Percentiles rank a stretch among this genome's conserved stretches.
Evolutionary conservation across 305 asterid genomes (phyloP).

Genomic region (Euphrasia arctica): DNA sequence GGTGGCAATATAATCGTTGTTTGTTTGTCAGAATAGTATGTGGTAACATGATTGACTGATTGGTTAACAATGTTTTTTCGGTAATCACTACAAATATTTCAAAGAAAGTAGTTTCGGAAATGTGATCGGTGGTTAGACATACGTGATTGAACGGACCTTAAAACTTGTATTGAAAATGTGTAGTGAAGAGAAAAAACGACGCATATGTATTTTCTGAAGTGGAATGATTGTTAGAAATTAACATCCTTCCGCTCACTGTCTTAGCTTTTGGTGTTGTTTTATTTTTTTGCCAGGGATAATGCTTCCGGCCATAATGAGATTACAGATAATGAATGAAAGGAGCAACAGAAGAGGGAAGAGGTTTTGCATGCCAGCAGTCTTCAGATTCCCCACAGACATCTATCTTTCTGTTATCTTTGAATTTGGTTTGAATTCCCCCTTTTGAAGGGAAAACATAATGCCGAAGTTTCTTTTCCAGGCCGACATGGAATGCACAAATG

Average conservation of each 20-base stretch:
- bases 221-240: no score
- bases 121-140: no score
- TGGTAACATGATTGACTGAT: not conserved
- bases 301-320: conserved; percentile 52
- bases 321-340: conserved; percentile 57
- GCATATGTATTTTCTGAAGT: no score
- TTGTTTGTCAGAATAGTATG: not conserved
- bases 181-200: no score
- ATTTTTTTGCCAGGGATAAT: conserved; percentile 50
- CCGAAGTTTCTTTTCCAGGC: conserved; percentile 46
- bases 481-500: conserved; percentile 88
- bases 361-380: conserved; percentile 90
- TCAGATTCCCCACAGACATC: conserved; percentile 86
- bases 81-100: no score
- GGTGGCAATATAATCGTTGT: not conserved
- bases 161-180: no score
- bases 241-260: not conserved
- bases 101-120: no score
- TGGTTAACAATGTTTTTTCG: not conserved
- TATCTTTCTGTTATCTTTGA: conserved; percentile 8
- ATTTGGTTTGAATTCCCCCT: conserved; percentile 14
- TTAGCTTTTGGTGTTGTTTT: conserved; percentile 6
- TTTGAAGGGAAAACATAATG: conserved; percentile 9
- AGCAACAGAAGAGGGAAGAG: conserved; percentile 84
- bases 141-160: no score